These are phyloP conservation scores for Casuarina equisetifolia DNA, from an alignment of 306 rosid genomes.

Conservation along the genomic window DNA sequence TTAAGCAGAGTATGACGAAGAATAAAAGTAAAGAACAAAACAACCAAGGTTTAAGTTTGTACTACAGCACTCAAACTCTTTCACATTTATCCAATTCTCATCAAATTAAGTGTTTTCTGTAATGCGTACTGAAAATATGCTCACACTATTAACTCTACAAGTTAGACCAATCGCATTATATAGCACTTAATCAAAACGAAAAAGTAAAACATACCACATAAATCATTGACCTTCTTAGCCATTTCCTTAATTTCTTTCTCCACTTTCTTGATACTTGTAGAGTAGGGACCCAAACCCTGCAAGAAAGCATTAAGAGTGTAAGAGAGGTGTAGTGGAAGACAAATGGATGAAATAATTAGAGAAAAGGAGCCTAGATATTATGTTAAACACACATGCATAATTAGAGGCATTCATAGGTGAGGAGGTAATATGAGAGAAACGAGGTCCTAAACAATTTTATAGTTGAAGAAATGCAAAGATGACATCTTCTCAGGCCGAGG, in stretches of 20 bases:
- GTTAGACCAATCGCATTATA: neutral
- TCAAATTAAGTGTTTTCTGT: neutral
- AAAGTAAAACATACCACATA: conserved; percentile 58
- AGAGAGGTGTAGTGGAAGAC: neutral
- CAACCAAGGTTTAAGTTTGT: neutral
- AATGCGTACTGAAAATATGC: neutral
- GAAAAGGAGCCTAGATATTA: neutral
- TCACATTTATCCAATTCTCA: neutral
- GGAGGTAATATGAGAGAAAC: neutral
- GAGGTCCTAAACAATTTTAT: neutral
- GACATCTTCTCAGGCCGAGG: neutral
- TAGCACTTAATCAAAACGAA: conserved; percentile 8
- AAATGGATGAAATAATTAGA: neutral
- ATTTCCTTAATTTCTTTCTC: conserved; percentile 94
- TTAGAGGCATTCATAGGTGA: neutral
- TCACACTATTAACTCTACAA: neutral
- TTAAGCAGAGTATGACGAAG: neutral
- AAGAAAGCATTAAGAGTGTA: conserved; percentile 15
- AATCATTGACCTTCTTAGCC: conserved; percentile 97
- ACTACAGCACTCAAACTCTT: neutral
- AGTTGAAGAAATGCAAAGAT: neutral
- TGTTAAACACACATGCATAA: neutral
- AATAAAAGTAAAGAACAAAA: neutral
- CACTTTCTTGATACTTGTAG: conserved; percentile 69
- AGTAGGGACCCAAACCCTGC: conserved; percentile 98